Conservation (phyloP, 2,329 filamentous ascomycete genomes). For the Karstenula rhodostoma region DNA sequence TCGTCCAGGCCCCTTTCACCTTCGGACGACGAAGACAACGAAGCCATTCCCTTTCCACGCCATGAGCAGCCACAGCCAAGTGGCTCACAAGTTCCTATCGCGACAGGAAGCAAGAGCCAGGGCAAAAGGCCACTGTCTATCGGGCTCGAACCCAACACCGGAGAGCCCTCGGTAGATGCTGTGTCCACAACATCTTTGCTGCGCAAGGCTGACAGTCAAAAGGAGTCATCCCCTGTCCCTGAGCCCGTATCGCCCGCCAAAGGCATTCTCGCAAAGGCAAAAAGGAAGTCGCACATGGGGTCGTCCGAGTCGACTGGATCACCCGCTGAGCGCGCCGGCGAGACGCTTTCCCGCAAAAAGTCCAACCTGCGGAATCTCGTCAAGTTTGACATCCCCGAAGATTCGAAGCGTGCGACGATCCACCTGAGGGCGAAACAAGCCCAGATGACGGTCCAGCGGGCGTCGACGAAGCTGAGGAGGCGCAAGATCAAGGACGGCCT, state of each 20-base stretch:
- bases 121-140: constrained; percentile 43
- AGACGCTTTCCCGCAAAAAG: constrained; percentile 32
- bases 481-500: constrained; percentile 62
- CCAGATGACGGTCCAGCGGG: constrained; percentile 48
- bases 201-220: constrained; percentile 44
- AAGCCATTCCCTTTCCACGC: constrained; percentile 11
- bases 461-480: constrained; percentile 48
- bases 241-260: constrained; percentile 31
- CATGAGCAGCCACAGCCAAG: constrained; percentile 36
- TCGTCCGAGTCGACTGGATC: constrained; percentile 24
- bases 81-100: constrained; percentile 40
- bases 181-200: constrained; percentile 49
- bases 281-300: constrained; percentile 34
- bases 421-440: constrained; percentile 51
- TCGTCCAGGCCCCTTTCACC: constrained; percentile 28
- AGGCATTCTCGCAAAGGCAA: constrained; percentile 40
- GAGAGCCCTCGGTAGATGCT: constrained; percentile 44
- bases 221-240: constrained; percentile 32
- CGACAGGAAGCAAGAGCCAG: constrained; percentile 24
- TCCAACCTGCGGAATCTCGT: constrained; percentile 49
- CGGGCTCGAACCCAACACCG: constrained; percentile 32
- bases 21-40: constrained; percentile 15
- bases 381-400: constrained; percentile 54
- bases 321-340: constrained; percentile 16
- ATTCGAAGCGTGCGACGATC: constrained; percentile 47